Evolutionary conservation across 2,329 filamentous ascomycete species (phyloP), one percentile per base, ranked within the genome.

Genomic region (Exophiala dermatitidis): DNA sequence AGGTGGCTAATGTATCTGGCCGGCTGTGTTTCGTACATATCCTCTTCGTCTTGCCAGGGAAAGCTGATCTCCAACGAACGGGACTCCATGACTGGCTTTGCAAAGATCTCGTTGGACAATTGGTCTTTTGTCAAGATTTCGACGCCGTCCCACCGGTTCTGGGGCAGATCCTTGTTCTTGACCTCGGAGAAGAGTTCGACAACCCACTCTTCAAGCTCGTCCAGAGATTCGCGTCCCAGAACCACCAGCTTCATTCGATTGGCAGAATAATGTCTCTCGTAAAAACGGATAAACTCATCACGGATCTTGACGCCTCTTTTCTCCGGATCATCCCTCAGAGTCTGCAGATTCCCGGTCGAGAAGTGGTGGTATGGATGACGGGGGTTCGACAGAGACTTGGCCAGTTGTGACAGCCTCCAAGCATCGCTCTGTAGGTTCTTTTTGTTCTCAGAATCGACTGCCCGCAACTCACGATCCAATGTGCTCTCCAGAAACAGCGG

Each of bases 401-500:
- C 86, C 28, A 96, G 77, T 71, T 96, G 90, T 65, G 91, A 83
- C 59, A 95, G 72, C 10, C 90, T 82, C 89, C 90, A 95, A 52
- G 81, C 80, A 65, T 96, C 90, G 67, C 82, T 91, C 71, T 96
- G 90, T 46, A 96, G 74, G 63, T 96, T 96, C 79, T 96, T 96
- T 78, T 95, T 95, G 73, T 96, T 95, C 70, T 96, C 90, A 3
- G 90, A 95, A 66, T 96, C 90, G 19, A 96, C 90, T 1, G 90
- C 90, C 60, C 80, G 83, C 58, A 96, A 76, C 71, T 96, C 90
- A 46, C 90, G 81, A 63, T 96, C 90, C 46, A 96, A 71, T 0
- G 90, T 93, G 60, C 83, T 88, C 50, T 85, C 83, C 6, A 94
- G 77, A 68, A 96, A 96, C 33, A 96, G 77, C 0, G 90, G 90